Evolutionary conservation across 108 stramenopile species (phyloP).

Genomic region (Pseudonitzschia pungens): DNA sequence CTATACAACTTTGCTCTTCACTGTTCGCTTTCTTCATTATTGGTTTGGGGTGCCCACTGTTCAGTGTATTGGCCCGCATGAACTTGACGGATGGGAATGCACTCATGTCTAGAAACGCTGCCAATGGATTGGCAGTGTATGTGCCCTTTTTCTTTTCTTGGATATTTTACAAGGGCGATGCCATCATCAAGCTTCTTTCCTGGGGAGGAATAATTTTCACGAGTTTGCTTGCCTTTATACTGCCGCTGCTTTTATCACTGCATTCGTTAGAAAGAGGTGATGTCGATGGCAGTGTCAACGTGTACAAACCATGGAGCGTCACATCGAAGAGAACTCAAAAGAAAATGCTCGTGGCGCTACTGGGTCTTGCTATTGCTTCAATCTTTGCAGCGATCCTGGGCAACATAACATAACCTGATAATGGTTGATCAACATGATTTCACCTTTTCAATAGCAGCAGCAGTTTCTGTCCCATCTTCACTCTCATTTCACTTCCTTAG

Average conservation of each 20-base stretch:
- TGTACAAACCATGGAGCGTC: slow-evolving; percentile 32
- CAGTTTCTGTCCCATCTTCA: neutral
- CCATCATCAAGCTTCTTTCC: slow-evolving; percentile 41
- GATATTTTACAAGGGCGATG: slow-evolving; percentile 55
- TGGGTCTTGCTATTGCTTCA: slow-evolving; percentile 32
- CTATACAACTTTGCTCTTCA: slow-evolving; percentile 46
- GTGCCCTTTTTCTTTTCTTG: slow-evolving; percentile 59
- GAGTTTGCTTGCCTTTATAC: slow-evolving; percentile 61
- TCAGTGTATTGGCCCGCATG: slow-evolving; percentile 57
- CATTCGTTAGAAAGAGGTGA: slow-evolving; percentile 37
- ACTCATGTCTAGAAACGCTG: slow-evolving; percentile 25
- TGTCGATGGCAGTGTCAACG: slow-evolving; percentile 34
- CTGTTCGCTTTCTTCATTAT: slow-evolving; percentile 77
- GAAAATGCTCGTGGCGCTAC: slow-evolving; percentile 20
- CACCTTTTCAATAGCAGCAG: neutral
- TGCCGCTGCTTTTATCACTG: slow-evolving; percentile 53
- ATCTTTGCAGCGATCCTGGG: slow-evolving; percentile 38
- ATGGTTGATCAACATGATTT: neutral
- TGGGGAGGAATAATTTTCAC: slow-evolving; percentile 69
- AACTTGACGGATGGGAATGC: slow-evolving; percentile 48
- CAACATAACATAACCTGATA: slow-evolving; percentile 11
- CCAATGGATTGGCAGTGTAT: slow-evolving; percentile 56
- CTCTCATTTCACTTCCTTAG: too few species aligned
- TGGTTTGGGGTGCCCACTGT: slow-evolving; percentile 72
- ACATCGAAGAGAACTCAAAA: slow-evolving; percentile 21